Evolutionary conservation across 352 stramenopile species (phyloP), one percentile per base, ranked within the genome.

Genomic region (Phytophthora idaei): DNA sequence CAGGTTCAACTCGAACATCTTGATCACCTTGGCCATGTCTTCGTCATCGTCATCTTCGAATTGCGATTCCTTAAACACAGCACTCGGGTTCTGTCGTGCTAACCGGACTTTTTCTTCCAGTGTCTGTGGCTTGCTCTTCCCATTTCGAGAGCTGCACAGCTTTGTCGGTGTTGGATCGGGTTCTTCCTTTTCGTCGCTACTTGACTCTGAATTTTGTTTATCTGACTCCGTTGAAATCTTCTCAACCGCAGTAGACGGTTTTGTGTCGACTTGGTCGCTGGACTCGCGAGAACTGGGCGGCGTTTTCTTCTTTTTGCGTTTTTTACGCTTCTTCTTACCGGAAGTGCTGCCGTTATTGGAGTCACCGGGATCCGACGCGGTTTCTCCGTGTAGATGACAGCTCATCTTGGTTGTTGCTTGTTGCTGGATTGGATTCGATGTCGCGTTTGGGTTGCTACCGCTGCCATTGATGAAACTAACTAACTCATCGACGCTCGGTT

Each of bases 31-130:
- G 10, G 86, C 80, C 59, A 89, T 78, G 52, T 92, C 81, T 63
- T 91, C 80, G 54, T 93, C 85, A 50, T 85, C 76, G 34, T 94
- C 85, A 32, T 93, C 85, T 71, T 94, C 85, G 47, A 94, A 94
- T 57, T 91, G 74, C 7, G 85, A 92, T 52, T 94, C 85, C 27
- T 81, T 80, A 41, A 94, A 94, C 17, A 94, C 73, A n/a, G 83
- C 85, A 55, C 84, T 93, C 3, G 81, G 81, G 49, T 93, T 92
- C 63, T 90, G 72, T 21, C 76, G 59, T 28, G 85, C 85, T 31
- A 92, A 75, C 11, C 71, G 76, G 55, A 93, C 78, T 45, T 91
- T 93, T 48, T 90, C 78, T 37, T 81, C 61, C n/a, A 91, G 41
- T 10, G 46, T 84, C 63, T 53, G 60, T 15, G 46, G 64, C 32